Evolutionary conservation across 371 early-diverging fungal genomes (phyloP).

Genomic region (Zychaea mexicana): DNA sequence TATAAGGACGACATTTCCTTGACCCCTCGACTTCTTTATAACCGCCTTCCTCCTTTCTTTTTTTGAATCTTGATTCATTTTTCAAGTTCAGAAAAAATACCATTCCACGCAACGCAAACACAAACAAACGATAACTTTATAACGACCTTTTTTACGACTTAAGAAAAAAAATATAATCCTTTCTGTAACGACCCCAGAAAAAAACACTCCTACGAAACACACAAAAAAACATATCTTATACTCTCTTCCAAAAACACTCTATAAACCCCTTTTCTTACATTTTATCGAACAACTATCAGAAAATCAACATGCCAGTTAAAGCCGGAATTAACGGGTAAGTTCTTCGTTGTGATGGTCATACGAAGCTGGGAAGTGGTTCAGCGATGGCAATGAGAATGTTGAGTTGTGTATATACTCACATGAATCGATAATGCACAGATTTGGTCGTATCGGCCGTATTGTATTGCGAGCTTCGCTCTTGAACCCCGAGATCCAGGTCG

Average conservation of each 20-base stretch:
- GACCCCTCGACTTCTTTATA: not conserved
- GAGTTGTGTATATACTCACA: not conserved
- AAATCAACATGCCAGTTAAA: constrained; percentile 28
- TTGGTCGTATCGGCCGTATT: constrained; percentile 99
- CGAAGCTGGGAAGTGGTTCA: not conserved
- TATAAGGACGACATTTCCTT: not conserved
- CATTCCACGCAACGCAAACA: not conserved
- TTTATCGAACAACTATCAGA: constrained; percentile 15
- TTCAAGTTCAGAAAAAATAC: constrained; percentile 4
- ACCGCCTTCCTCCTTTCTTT: not conserved
- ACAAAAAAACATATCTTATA: not conserved
- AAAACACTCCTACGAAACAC: constrained; percentile 3
- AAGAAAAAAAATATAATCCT: not conserved
- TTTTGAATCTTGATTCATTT: constrained; percentile 1
- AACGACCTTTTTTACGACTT: not conserved
- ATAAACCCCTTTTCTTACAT: constrained; percentile 4
- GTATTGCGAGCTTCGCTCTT: constrained; percentile 92
- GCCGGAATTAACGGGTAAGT: constrained; percentile 47
- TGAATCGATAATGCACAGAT: constrained; percentile 46
- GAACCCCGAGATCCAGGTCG: constrained; percentile 82
- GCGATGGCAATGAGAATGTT: not conserved
- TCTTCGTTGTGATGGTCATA: not conserved
- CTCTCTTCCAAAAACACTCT: not conserved
- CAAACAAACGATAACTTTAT: not conserved
- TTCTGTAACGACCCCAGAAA: constrained; percentile 9